phyloP scores from a whole-genome alignment of 2,329 filamentous ascomycete species.

The Phoma sp. region DNA sequence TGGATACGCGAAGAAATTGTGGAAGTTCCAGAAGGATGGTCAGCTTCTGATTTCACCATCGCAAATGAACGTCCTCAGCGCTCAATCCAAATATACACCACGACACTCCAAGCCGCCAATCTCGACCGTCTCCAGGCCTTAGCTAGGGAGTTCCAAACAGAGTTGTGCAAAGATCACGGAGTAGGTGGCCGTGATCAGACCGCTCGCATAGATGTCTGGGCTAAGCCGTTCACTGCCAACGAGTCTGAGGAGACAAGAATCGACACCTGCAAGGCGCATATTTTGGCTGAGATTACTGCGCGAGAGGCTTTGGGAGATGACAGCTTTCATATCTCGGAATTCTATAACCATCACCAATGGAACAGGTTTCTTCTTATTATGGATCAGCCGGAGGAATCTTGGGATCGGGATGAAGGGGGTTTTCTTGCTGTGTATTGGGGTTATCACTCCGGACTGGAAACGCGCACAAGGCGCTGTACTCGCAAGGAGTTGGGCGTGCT shows the following conservation, averaged over 20 bases:
- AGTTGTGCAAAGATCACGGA: slow-evolving; percentile 15
- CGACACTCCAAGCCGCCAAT: slow-evolving; percentile 16
- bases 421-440: slow-evolving; percentile 22
- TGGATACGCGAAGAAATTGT: slow-evolving; percentile 18
- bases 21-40: slow-evolving; percentile 16
- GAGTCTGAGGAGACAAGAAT: slow-evolving; percentile 13
- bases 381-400: slow-evolving; percentile 12
- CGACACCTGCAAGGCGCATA: slow-evolving; percentile 15
- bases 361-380: slow-evolving; percentile 14
- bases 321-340: slow-evolving; percentile 10
- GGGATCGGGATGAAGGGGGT: slow-evolving; percentile 14
- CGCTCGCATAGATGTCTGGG: slow-evolving; percentile 19
- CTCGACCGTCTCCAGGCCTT: slow-evolving; percentile 11
- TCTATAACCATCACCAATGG: slow-evolving; percentile 8
- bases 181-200: slow-evolving; percentile 5
- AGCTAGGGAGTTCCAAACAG: slow-evolving; percentile 11
- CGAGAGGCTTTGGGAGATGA: slow-evolving; percentile 1
- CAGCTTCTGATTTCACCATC: slow-evolving; percentile 15
- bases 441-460: slow-evolving; percentile 1
- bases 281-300: slow-evolving; percentile 16
- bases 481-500: slow-evolving; percentile 9
- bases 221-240: slow-evolving; percentile 13
- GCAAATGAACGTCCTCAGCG: slow-evolving; percentile 9
- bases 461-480: slow-evolving; percentile 10
- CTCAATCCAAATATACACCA: slow-evolving; percentile 21